Conservation (phyloP, 2,329 filamentous ascomycete species). For the Alternaria triticina region DNA sequence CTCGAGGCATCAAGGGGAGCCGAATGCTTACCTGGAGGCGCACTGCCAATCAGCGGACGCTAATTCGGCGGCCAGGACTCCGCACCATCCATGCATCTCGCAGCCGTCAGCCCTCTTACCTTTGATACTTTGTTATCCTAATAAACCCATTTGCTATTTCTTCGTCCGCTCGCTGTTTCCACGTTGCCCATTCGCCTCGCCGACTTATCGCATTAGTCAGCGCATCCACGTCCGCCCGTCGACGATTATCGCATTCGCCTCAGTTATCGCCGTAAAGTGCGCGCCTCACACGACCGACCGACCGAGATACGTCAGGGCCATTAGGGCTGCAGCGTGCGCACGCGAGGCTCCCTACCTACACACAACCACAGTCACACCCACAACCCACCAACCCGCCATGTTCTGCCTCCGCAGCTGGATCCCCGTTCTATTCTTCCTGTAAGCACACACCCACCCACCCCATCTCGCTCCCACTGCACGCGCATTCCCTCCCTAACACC, state of each 20-base stretch:
- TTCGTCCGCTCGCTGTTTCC: constrained; percentile 5
- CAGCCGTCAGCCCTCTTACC: background rate
- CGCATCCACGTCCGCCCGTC: background rate
- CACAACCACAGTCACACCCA: background rate
- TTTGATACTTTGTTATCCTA: constrained; percentile 7
- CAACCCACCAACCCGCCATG: constrained; percentile 51
- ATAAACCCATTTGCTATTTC: constrained; percentile 9
- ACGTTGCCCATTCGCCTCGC: background rate
- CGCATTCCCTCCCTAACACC: constrained; percentile 11
- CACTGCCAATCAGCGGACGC: constrained; percentile 3
- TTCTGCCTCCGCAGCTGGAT: constrained; percentile 70
- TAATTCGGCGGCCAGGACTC: constrained; percentile 14
- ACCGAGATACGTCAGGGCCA: background rate
- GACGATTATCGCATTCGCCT: background rate
- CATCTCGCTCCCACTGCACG: background rate
- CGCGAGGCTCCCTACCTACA: constrained; percentile 12
- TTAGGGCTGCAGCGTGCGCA: constrained; percentile 8
- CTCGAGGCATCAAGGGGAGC: background rate
- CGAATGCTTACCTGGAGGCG: background rate
- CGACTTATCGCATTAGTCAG: background rate
- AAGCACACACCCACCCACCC: constrained; percentile 9
- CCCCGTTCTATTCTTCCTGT: constrained; percentile 61
- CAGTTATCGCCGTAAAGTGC: background rate
- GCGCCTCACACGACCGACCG: constrained; percentile 1
- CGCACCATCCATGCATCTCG: background rate